Conservation (phyloP, 2,329 filamentous ascomycete genomes). For the Clonostachys sp. region DNA sequence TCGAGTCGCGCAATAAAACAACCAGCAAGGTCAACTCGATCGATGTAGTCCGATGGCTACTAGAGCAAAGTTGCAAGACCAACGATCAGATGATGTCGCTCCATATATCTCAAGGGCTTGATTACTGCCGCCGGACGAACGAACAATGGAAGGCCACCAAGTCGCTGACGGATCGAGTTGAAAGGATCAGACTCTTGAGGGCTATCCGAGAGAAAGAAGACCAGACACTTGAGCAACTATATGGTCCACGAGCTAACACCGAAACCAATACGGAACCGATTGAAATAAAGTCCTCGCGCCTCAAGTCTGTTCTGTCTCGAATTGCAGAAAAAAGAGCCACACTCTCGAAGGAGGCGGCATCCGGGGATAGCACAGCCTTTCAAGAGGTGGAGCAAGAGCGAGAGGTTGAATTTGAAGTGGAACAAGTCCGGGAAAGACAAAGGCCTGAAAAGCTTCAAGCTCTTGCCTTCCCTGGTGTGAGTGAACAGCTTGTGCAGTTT, state of each 20-base stretch:
- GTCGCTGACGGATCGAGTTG: constrained; percentile 7
- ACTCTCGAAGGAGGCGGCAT: constrained; percentile 15
- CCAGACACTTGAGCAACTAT: constrained; percentile 17
- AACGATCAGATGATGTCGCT: constrained; percentile 56
- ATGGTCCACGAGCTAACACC: neutral
- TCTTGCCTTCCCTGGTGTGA: constrained; percentile 36
- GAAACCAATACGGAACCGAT: too few species aligned
- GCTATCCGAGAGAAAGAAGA: constrained; percentile 30
- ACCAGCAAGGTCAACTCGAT: constrained; percentile 3
- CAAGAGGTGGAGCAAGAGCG: constrained; percentile 53
- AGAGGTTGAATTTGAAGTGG: constrained; percentile 54
- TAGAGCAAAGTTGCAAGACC: constrained; percentile 56
- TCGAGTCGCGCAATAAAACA: constrained; percentile 19
- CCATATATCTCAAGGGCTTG: constrained; percentile 53
- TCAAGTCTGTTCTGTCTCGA: too few species aligned
- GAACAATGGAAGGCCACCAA: constrained; percentile 30
- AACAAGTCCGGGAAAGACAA: constrained; percentile 50
- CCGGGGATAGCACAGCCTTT: constrained; percentile 50
- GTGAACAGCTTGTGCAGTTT: constrained; percentile 39
- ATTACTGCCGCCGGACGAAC: constrained; percentile 54
- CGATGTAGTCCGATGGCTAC: constrained; percentile 47
- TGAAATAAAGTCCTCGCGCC: too few species aligned
- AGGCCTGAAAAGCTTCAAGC: constrained; percentile 32
- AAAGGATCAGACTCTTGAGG: constrained; percentile 19
- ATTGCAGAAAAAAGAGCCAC: too few species aligned